phyloP scores from a whole-genome alignment of 495 filamentous ascomycete genomes.

The Aspergillus nidulans region DNA sequence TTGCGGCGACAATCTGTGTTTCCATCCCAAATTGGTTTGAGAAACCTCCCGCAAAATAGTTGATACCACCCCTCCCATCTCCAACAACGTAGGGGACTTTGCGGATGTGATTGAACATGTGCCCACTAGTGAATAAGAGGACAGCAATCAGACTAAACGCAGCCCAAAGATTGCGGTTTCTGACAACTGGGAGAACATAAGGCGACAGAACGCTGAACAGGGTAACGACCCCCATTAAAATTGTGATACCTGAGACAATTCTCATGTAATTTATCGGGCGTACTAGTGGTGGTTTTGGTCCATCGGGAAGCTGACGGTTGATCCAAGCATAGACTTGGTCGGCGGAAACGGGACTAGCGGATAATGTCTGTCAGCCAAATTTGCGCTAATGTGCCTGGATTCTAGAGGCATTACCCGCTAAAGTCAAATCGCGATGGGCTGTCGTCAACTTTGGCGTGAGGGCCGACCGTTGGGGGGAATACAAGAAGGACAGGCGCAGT shows the following conservation, averaged over 20 bases:
- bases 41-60: conserved; percentile 90
- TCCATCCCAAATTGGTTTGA: conserved; percentile 94
- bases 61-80: conserved; percentile 79
- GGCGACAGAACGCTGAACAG: conserved; percentile 72
- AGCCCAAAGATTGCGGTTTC: conserved; percentile 92
- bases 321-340: conserved; percentile 79
- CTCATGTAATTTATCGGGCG: conserved; percentile 85
- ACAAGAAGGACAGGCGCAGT: conserved; percentile 86
- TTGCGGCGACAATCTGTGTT: conserved; percentile 90
- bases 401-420: conserved; percentile 56
- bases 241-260: conserved; percentile 62
- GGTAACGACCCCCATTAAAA: conserved; percentile 62
- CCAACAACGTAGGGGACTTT: conserved; percentile 92
- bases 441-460: conserved; percentile 63
- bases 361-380: background rate
- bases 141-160: conserved; percentile 84
- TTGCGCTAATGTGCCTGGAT: background rate
- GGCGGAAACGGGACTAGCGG: conserved; percentile 61
- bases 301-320: conserved; percentile 66
- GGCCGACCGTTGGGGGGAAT: conserved; percentile 85
- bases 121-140: conserved; percentile 89
- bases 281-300: conserved; percentile 67
- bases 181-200: conserved; percentile 78
- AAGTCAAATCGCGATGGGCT: conserved; percentile 86
- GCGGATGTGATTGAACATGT: conserved; percentile 99